phyloP scores from a whole-genome alignment of 2,329 filamentous ascomycete genomes.

The Xylaria arbuscula region DNA sequence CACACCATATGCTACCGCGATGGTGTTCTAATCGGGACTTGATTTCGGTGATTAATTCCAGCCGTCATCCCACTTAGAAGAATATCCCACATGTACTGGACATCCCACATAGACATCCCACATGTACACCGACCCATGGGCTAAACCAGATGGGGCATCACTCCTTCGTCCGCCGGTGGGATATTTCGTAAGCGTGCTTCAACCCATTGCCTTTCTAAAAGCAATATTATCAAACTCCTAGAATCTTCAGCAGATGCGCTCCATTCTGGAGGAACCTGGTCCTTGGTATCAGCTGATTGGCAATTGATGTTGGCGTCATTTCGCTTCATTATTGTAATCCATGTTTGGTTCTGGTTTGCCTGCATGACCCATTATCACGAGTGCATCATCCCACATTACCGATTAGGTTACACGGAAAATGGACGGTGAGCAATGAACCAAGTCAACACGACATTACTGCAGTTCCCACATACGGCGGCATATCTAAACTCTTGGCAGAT shows the following conservation, averaged over 20 bases:
- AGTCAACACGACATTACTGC: neutral
- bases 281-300: neutral
- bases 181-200: constrained; percentile 31
- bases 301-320: neutral
- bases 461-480: neutral
- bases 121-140: constrained; percentile 13
- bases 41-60: neutral
- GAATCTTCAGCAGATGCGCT: neutral
- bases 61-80: neutral
- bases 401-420: neutral
- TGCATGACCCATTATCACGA: neutral
- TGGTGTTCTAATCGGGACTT: neutral
- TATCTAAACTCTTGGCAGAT: constrained; percentile 34
- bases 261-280: neutral
- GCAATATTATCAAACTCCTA: neutral
- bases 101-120: constrained; percentile 24
- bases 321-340: neutral
- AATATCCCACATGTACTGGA: constrained; percentile 7
- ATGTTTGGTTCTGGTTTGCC: neutral
- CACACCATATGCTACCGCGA: neutral
- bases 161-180: constrained; percentile 17
- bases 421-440: constrained; percentile 20
- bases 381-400: constrained; percentile 33
- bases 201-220: neutral
- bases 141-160: constrained; percentile 22